Base-by-base conservation (phyloP, 2,329 filamentous ascomycete genomes). In the Ceratocystiopsis minuta region DNA sequence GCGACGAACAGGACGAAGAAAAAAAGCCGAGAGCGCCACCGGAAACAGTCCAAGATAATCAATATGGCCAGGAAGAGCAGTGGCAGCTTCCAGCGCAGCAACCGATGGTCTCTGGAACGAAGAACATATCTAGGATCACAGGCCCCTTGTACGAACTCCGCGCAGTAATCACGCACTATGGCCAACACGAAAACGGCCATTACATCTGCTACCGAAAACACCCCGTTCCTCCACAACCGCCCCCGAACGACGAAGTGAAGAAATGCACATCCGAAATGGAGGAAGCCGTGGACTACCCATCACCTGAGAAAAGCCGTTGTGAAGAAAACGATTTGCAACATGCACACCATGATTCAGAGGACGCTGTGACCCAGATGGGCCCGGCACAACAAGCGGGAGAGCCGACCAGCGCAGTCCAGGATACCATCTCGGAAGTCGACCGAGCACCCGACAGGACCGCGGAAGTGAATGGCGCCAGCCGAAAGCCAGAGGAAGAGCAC, bases 131-230 rank as follows among this genome's bases (percentile, higher is more conserved):
- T 2, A 67, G 63, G 46, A 60, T 73, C 10, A 62, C 61, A 0
- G 73, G 75, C 3, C 67, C 66, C 24, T 64, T 78, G 1, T 96
- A 93, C 55, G 75, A 83, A 53, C 65, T 96, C 15, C 74, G 80
- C 41, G 85, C 87, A 28, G 81, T 88, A 0, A 73, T 96, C 11
- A 90, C 85, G 1, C 90, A 96, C 55, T 83, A 81, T 47, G 90
- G 90, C 4, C 70, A 81, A 31, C 90, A 96, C 56, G 86, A 95
- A 47, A 94, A 93, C 52, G 90, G 90, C 0, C 90, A 98, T 60
- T 96, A 98, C 52, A 77, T 95, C 34, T 93, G 85, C 56, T 94
- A 90, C 57, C 72, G 84, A 40, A 82, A 80, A 52, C 78, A 84
- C 52, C 67, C 72, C 15, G 46, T 31, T 7, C 24, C 24, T 28